phyloP scores from a whole-genome alignment of 208 protist species.

The Leishmania martiniquensis region DNA sequence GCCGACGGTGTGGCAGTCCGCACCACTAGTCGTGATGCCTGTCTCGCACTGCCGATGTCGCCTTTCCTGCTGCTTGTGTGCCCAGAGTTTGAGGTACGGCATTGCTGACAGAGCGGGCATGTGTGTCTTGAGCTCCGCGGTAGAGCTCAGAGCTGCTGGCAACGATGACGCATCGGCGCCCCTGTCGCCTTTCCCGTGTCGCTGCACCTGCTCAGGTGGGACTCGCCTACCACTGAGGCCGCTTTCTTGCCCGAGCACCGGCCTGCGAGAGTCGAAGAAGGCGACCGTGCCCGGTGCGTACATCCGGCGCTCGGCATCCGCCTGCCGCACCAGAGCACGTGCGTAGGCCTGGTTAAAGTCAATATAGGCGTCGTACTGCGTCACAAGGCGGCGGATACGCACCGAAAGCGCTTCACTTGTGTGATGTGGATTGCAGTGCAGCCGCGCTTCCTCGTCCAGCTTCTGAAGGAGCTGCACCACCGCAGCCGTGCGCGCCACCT shows the following conservation, averaged over 20 bases:
- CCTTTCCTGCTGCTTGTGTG: conserved; percentile 13
- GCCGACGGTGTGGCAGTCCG: neutral
- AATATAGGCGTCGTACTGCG: conserved; percentile 69
- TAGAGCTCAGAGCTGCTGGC: neutral
- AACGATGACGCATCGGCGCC: neutral
- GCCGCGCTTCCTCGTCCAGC: conserved; percentile 56
- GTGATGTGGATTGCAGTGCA: conserved; percentile 42
- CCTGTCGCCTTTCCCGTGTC: neutral
- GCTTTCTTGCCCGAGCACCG: conserved; percentile 1
- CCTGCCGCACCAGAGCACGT: conserved; percentile 34
- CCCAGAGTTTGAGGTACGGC: conserved; percentile 26
- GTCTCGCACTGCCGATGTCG: conserved; percentile 4
- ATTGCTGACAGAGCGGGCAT: neutral
- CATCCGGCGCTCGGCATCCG: conserved; percentile 21
- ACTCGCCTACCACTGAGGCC: neutral
- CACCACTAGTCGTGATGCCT: neutral
- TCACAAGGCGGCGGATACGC: conserved; percentile 48
- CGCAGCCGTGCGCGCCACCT: conserved; percentile 19
- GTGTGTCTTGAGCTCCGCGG: neutral
- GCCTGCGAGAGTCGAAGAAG: conserved; percentile 51
- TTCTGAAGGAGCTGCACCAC: conserved; percentile 50
- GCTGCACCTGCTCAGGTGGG: neutral
- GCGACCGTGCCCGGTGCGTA: conserved; percentile 13
- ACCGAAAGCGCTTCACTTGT: conserved; percentile 35
- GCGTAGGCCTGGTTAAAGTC: conserved; percentile 41